These are phyloP conservation scores for Gillenia trifoliata DNA, from an alignment of 306 rosid species.

Conservation along the genomic window DNA sequence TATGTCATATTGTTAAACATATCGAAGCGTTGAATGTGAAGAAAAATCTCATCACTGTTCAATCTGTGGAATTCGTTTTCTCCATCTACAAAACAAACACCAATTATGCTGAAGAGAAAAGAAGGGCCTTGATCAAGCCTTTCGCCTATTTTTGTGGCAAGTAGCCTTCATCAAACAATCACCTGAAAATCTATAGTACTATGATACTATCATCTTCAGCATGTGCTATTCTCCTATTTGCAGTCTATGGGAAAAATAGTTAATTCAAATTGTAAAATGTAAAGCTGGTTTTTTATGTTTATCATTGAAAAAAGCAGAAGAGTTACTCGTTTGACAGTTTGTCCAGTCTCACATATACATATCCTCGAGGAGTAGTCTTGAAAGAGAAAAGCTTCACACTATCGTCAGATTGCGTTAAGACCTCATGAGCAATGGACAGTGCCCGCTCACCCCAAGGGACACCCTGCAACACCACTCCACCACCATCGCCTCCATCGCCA, in stretches of 20 bases:
- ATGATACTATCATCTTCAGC: background rate
- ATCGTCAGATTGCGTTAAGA: slow-evolving; percentile 45
- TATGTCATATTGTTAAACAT: background rate
- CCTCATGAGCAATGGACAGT: slow-evolving; percentile 61
- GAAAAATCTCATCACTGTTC: background rate
- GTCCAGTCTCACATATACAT: slow-evolving; percentile 79
- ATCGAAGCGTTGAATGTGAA: background rate
- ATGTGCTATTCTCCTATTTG: background rate
- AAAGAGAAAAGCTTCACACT: slow-evolving; percentile 71
- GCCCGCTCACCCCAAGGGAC: slow-evolving; percentile 78
- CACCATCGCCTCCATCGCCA: slow-evolving; percentile 89
- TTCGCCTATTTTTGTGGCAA: background rate
- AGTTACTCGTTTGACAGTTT: slow-evolving; percentile 63
- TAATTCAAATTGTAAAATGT: background rate
- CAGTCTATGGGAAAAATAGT: background rate
- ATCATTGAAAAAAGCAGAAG: slow-evolving; percentile 18
- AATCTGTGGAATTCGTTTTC: background rate
- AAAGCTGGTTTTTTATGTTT: slow-evolving; percentile 2
- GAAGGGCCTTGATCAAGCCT: background rate
- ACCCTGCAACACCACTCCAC: slow-evolving; percentile 70
- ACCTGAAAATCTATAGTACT: background rate
- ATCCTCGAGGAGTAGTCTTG: slow-evolving; percentile 77
- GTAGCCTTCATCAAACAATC: background rate
- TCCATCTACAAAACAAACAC: background rate
- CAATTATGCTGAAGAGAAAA: background rate